Base-by-base conservation (phyloP, 441 rosid genomes). In the Mallotus repandus region DNA sequence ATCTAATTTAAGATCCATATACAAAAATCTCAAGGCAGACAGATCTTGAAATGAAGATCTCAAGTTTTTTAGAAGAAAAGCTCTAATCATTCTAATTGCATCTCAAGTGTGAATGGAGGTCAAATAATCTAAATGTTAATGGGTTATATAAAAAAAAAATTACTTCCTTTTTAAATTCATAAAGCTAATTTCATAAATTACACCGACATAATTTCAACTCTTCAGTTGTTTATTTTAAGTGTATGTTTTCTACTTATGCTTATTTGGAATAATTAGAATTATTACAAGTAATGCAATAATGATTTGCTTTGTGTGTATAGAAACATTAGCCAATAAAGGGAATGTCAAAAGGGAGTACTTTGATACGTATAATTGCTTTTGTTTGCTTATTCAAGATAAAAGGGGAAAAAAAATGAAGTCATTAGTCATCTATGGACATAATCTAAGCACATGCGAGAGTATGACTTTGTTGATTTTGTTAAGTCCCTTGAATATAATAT, bases 391-490 rank as follows among this genome's bases (percentile, higher is more conserved):
- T 66, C 16, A 9, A 6, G n/a, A 68, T 54, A 68, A 25, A 25
- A 25, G 29, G 29, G 2, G 2, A 25, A 8, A 43, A 43, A 43
- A 43, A 29, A 53, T 53, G 49, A 32, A 68, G 8, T 7, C 48
- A 53, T 22, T 19, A n/a, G 29, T 25, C 29, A 25, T 25, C 29
- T 25, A 67, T 32, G 25, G 0, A n/a, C 62, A n/a, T 4, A 66
- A 66, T 66, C 70, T 50, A 66, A 7, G 43, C 70, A 50, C 70
- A 66, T 66, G 70, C 70, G 12, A 66, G 41, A 8, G 46, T 50
- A 29, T 50, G 57, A 66, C 70, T 50, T 50, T 13, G 46, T 43
- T 25, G 29, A 25, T 25, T 25, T 25, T 25, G 29, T 2, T 25
- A 25, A 25, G 29, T 25, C 29, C 29, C 29, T 25, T 25, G 29